A percentile compares a stretch with the other conserved stretches of the same genome.
Evolutionary conservation across 2,329 filamentous ascomycete species (phyloP).

Genomic region (Paraconiothyrium brasiliense): DNA sequence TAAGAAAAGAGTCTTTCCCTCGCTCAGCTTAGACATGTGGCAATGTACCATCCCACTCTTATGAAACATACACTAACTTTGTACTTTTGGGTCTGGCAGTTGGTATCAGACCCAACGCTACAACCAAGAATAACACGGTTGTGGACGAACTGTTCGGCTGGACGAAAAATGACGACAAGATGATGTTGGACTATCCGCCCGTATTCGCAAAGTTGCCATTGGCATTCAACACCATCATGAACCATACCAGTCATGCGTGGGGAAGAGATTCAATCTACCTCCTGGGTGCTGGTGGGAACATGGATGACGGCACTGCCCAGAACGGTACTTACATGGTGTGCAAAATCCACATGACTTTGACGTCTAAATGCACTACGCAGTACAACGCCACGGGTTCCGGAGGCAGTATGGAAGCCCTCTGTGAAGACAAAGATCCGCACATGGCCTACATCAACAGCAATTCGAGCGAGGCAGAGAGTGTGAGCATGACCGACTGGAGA

Average conservation of each 20-base stretch:
- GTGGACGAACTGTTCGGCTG: conserved; percentile 78
- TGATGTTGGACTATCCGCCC: conserved; percentile 53
- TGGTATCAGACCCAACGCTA: conserved; percentile 30
- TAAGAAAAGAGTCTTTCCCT: too few species aligned
- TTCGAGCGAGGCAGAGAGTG: conserved; percentile 65
- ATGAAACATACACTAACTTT: too few species aligned
- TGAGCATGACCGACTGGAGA: conserved; percentile 55
- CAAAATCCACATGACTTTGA: conserved; percentile 69
- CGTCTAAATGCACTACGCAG: conserved; percentile 71
- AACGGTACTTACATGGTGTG: conserved; percentile 69
- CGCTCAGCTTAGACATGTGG: too few species aligned
- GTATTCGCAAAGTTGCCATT: conserved; percentile 62
- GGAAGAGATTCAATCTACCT: conserved; percentile 70
- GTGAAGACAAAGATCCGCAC: conserved; percentile 64
- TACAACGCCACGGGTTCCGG: conserved; percentile 58
- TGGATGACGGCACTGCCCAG: conserved; percentile 28
- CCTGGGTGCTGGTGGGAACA: conserved; percentile 55
- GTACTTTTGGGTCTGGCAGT: background rate
- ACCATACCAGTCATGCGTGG: conserved; percentile 44
- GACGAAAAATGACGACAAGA: conserved; percentile 66
- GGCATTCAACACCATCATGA: conserved; percentile 69
- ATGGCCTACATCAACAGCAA: conserved; percentile 65
- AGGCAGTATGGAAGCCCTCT: conserved; percentile 68
- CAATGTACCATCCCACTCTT: too few species aligned
- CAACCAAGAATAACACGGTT: conserved; percentile 52